Conservation (phyloP, 2,329 filamentous ascomycete genomes). For the Colletotrichum shisoi region DNA sequence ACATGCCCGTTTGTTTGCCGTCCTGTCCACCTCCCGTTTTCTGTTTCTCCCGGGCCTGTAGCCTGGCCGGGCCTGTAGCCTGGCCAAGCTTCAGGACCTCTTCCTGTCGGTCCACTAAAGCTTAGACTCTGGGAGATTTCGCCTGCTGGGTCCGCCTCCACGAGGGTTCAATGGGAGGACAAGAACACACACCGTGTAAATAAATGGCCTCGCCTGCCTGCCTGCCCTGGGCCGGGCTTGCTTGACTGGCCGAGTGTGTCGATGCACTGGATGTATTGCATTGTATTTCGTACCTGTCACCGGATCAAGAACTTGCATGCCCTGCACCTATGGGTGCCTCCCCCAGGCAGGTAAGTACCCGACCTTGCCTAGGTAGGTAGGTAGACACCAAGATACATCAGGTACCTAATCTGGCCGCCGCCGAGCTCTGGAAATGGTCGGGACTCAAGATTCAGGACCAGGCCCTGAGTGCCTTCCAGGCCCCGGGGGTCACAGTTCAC, state of each 20-base stretch:
- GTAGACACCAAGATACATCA: background rate
- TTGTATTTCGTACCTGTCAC: constrained; percentile 9
- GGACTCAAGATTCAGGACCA: background rate
- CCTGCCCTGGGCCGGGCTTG: too few species aligned
- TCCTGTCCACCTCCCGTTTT: constrained; percentile 7
- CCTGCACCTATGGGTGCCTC: too few species aligned
- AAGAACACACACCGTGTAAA: background rate
- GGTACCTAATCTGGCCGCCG: background rate
- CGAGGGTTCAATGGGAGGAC: constrained; percentile 22
- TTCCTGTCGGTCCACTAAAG: constrained; percentile 29
- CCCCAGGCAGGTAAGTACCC: too few species aligned
- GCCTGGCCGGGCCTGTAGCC: too few species aligned
- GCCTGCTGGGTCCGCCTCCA: constrained; percentile 18
- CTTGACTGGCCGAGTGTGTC: background rate
- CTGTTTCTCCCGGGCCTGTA: background rate
- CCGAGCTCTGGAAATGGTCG: background rate
- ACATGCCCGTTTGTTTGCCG: constrained; percentile 5
- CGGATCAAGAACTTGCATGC: background rate
- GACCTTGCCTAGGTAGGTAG: too few species aligned
- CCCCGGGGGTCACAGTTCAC: too few species aligned
- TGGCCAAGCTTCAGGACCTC: background rate
- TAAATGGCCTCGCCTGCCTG: background rate
- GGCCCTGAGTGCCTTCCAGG: background rate
- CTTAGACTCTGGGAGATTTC: constrained; percentile 21
- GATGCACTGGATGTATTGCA: constrained; percentile 8